Evolutionary conservation across 2,329 filamentous ascomycete species (phyloP), one percentile per base, ranked within the genome.

Genomic region (Fusarium papillatum): DNA sequence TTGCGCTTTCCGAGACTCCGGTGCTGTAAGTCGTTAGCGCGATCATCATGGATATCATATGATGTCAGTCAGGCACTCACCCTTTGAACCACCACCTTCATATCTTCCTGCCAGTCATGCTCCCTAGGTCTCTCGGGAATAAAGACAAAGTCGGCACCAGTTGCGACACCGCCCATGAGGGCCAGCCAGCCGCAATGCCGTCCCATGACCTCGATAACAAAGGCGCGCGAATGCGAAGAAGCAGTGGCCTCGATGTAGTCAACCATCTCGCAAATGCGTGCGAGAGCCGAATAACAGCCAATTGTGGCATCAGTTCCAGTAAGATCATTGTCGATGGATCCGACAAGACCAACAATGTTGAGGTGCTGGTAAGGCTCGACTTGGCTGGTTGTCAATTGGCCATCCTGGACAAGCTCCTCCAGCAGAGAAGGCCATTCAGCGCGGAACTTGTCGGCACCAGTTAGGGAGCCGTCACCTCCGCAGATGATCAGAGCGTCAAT

Each of bases 141-240:
- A 84, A 99, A 98, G 79, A 98, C 91, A 85, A 97, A 99, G 84
- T 99, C 97, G 19, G 97, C 96, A 62, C 96, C 97, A 1, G 95
- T 98, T 70, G 95, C 96, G 71, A 99, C 96, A 80, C 96, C 96
- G 17, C 96, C 94, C 93, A 98, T 98, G 73, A 99, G 90, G 48
- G 97, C 97, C 73, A 99, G 89, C 97, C 97, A 99, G 74, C 97
- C 97, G 83, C 97, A 99, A 86, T 99, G 96, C 71, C 97, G 91
- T 62, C 97, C 97, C 97, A 99, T 99, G 80, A 99, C 97, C 84
- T 98, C 97, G 74, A 99, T 94, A 69, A 99, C 96, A 84, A 99
- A 99, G 46, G 97, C 97, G 79, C 97, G 91, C 76, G 98, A 97
- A 85, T 99, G 97, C 34, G 96, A 98, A 43, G 93, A 93, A 64